Percentiles rank a stretch among this genome's conserved stretches.
phyloP scores from a whole-genome alignment of 2,329 filamentous ascomycete genomes.

The Colletotrichum tabaci region DNA sequence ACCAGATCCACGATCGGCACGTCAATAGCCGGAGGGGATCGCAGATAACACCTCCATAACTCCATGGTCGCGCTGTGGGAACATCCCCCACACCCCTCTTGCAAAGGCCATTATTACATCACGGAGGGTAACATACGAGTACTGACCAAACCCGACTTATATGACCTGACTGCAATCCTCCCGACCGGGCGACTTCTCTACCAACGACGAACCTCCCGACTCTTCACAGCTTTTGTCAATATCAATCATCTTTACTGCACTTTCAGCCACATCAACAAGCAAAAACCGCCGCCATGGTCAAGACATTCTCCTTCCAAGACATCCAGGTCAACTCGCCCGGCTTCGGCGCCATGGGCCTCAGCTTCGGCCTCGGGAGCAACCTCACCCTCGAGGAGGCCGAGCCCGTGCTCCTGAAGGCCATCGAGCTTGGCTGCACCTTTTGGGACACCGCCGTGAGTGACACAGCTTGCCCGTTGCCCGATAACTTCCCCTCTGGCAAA shows the following conservation, averaged over 20 bases:
- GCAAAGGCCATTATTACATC: background rate
- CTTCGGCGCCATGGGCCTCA: conserved; percentile 67
- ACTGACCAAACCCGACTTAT: background rate
- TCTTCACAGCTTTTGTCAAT: background rate
- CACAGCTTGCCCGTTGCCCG: background rate
- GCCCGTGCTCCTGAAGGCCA: conserved; percentile 63
- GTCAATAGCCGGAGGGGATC: conserved; percentile 11
- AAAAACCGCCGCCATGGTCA: conserved; percentile 51
- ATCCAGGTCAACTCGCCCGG: conserved; percentile 58
- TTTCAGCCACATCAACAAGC: background rate
- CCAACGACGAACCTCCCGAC: background rate
- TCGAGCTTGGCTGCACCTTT: conserved; percentile 62
- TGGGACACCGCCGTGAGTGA: conserved; percentile 61
- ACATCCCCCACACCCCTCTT: too few relatives aligned
- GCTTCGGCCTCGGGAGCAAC: conserved; percentile 58
- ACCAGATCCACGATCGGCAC: background rate
- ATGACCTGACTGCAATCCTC: background rate
- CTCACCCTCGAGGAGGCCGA: conserved; percentile 61
- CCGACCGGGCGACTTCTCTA: background rate
- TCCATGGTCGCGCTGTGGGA: background rate
- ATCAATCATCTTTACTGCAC: background rate
- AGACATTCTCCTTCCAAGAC: conserved; percentile 57
- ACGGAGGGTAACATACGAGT: background rate
- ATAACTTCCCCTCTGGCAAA: too few relatives aligned
- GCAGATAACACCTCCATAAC: conserved; percentile 14